Percentiles rank a stretch among this genome's conserved stretches.
Conservation (phyloP, 345 rosid genomes). For the Hibiscus tridactylites region DNA sequence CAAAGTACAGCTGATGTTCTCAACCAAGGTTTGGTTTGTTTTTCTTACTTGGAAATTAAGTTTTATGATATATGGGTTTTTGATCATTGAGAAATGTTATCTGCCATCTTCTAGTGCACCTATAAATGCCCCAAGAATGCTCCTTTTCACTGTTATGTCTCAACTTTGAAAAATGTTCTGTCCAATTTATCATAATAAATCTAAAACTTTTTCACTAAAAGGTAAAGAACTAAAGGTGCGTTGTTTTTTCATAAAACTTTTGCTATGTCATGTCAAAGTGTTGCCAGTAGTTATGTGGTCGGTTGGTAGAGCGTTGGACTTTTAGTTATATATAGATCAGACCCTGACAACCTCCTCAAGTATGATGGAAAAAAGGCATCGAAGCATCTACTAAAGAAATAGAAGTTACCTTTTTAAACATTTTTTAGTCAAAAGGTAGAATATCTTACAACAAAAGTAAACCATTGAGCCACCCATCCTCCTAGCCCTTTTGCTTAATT, state of each 20-base stretch:
- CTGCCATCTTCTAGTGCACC: background rate
- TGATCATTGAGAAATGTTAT: background rate
- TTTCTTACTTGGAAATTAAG: background rate
- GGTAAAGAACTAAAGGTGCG: background rate
- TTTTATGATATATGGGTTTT: background rate
- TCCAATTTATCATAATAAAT: background rate
- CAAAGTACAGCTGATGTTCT: conserved; percentile 28
- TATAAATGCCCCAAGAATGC: background rate
- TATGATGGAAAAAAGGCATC: no score
- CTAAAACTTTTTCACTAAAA: background rate
- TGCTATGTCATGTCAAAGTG: background rate
- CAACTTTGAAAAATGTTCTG: background rate
- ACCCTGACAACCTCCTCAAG: no score
- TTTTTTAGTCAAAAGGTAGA: no score
- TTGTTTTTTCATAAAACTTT: background rate
- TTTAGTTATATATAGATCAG: no score
- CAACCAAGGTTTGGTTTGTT: conserved; percentile 39
- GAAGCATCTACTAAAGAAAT: background rate
- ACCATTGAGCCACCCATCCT: background rate
- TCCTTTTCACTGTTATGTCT: background rate
- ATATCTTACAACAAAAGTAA: background rate
- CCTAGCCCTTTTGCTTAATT: background rate
- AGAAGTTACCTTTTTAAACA: no score
- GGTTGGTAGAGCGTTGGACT: no score
- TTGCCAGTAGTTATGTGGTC: background rate